These are phyloP conservation scores for Arctium minus DNA, from an alignment of 129 eudicot species.

Conservation along the genomic window DNA sequence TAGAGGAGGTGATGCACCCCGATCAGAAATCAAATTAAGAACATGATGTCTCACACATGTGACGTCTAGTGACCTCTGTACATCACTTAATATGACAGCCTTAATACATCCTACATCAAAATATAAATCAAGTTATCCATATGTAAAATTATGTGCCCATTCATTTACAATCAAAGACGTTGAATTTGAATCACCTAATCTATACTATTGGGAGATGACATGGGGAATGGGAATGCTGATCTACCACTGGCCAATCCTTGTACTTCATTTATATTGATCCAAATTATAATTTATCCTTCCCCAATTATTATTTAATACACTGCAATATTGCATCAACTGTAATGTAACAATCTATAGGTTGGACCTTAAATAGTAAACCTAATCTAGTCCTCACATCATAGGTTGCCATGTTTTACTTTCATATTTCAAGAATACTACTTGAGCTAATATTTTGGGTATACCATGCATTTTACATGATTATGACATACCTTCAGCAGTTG, in stretches of 20 bases:
- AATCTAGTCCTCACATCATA: background rate
- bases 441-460: background rate
- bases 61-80: no score
- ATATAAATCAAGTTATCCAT: background rate
- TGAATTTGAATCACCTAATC: background rate
- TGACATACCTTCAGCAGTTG: background rate
- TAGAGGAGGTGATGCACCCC: no score
- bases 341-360: conserved; percentile 1
- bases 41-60: no score
- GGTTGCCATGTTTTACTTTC: background rate
- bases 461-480: conserved; percentile 13
- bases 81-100: no score
- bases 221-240: background rate
- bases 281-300: background rate
- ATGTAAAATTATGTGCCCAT: background rate
- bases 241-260: background rate
- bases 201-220: background rate
- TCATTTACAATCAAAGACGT: background rate
- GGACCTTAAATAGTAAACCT: background rate
- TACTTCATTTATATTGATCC: no score
- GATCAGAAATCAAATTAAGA: background rate
- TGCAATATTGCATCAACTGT: background rate
- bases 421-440: conserved; percentile 3
- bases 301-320: background rate
- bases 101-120: no score